Evolutionary conservation across 805 yeast species (phyloP), one percentile per base, ranked within the genome.

Genomic region (Blastobotrys parvus): DNA sequence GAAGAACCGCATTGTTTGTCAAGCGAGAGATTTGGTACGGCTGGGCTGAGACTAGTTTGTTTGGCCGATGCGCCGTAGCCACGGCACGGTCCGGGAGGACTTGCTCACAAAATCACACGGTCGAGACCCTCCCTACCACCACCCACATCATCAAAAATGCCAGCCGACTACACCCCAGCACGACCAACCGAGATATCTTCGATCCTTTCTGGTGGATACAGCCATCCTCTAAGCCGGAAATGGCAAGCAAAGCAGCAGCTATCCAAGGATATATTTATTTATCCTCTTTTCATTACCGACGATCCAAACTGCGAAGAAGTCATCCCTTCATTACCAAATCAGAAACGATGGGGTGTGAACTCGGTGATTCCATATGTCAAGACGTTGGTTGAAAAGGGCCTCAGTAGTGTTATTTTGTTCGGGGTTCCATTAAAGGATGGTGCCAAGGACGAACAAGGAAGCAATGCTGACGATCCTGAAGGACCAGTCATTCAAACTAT

Each of bases 381-480:
- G 30, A 64, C 75, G 0, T 70, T 92, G 38, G 82, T 90, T 8
- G 71, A 67, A 3, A 89, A 89, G 58, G 98, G 98, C 1, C 70
- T 92, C 38, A 71, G 74, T 49, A 72, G 96, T 0, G 97, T 92
- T 8, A 82, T 92, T 45, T 67, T 92, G 45, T 92, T 92, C 63
- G 98, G 98, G 35, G 96, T 92, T 5, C 90, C 94, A 15, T 60
- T 85, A 53, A 77, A 77, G 44, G 79, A 72, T 1, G 87, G 82
- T 5, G 75, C 66, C 39, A 92, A 92, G 57, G 98, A 92, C 61
- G 70, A 74, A 4, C 70, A 68, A 27, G 98, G 96, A 6, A 76
- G 95, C 1, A 75, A 87, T 37, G 98, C 98, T 1, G 97, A 92
- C 62, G 95, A 88, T 62, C 95, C 96, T 31, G 74, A 85, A 27